These are phyloP conservation scores for Flaveria linearis DNA, from an alignment of 129 eudicot genomes.

Conservation along the genomic window DNA sequence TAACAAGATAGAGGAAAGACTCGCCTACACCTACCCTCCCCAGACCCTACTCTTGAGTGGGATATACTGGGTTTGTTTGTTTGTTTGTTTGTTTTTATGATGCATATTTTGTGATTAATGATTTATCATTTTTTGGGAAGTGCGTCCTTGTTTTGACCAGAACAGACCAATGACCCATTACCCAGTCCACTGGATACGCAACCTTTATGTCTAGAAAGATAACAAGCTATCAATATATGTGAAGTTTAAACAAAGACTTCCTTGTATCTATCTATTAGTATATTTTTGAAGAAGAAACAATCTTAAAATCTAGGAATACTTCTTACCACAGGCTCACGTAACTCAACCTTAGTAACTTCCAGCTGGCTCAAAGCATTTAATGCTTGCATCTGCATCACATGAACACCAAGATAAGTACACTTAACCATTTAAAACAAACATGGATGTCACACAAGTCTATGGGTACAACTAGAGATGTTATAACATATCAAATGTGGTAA, in stretches of 20 bases:
- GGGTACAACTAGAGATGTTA: neutral
- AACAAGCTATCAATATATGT: neutral
- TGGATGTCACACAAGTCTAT: neutral
- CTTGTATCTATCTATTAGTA: neutral
- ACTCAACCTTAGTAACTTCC: slow-evolving; percentile 51
- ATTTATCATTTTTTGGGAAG: neutral
- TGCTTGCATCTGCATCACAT: slow-evolving; percentile 70
- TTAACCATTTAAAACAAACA: neutral
- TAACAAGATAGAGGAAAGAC: no score
- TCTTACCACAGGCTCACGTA: slow-evolving; percentile 49
- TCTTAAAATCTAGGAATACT: neutral
- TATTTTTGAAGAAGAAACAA: neutral
- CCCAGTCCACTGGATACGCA: neutral
- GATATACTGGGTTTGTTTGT: no score
- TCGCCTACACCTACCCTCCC: no score
- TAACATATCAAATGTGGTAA: neutral
- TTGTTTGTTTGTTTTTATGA: no score
- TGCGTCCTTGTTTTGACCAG: neutral
- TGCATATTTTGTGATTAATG: neutral
- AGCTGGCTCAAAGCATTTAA: slow-evolving; percentile 52
- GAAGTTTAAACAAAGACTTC: neutral
- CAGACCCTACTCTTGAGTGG: no score
- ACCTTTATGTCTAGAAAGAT: neutral
- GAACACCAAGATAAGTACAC: slow-evolving; percentile 17
- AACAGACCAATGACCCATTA: neutral